Base-by-base conservation (phyloP, 208 protist genomes). In the Trypanosoma melophagium region DNA sequence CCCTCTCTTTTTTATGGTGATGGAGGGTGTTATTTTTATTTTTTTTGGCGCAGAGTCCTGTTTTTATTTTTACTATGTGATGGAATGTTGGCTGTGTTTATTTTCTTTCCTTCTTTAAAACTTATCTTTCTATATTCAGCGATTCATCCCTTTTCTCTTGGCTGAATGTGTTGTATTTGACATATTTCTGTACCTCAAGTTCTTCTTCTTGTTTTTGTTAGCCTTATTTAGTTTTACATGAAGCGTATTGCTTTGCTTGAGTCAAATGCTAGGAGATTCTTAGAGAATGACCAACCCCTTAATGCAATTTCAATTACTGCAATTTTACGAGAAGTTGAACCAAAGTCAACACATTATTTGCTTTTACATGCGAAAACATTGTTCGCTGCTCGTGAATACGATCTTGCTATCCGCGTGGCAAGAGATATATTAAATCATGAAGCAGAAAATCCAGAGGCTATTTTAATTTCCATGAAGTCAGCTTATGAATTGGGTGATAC, bases 401-500 rank as follows among this genome's bases (percentile, higher is more conserved):
- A 90, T 66, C 78, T 70, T 25, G 83, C 87, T 14, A 60, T 90
- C 19, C 77, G 82, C 49, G 24, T 80, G 14, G 74, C 72, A 0
- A 81, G 76, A 38, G 55, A 66, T 49, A 54, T 87, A 13, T 51
- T 78, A 25, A 63, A 59, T 25, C 12, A 40, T 21, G 45, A 66
- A 22, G 66, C 70, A 44, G 42, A 80, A 24, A 77, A 84, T 69
- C 45, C 54, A 12, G 75, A 78, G 7, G 75, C 77, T 25, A 51
- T 83, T 44, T 38, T 68, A 51, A 73, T 86, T 38, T 81, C 74
- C 7, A 87, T 89, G 78, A 92, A 84, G 47, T 80, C 86, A 9
- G 78, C 84, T 0, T 90, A 89, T 67, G 86, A 95, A 52, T 79
- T 91, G 7, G 84, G 83, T 13, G 81, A 90, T 31, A 51, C 84